A percentile compares a stretch with the other conserved stretches of the same genome.
phyloP scores from a whole-genome alignment of 495 filamentous ascomycete genomes.

The Eremomyces bilateralis region DNA sequence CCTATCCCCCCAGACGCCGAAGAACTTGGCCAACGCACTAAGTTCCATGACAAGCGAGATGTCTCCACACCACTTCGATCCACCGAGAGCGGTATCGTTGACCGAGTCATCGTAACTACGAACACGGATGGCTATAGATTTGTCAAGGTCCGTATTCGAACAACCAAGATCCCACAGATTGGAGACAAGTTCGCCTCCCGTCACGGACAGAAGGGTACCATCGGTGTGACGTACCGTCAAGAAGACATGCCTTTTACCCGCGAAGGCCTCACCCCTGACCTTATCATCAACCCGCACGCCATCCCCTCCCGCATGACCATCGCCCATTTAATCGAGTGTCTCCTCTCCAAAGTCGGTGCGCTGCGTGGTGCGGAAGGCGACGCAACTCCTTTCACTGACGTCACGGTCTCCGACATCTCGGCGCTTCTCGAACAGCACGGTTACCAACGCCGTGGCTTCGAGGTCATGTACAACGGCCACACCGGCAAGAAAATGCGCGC shows the following conservation, averaged over 20 bases:
- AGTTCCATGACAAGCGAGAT: slow-evolving; percentile 76
- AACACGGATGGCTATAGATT: slow-evolving; percentile 79
- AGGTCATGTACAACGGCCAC: slow-evolving; percentile 97
- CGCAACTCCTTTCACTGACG: slow-evolving; percentile 93
- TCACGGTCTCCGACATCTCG: slow-evolving; percentile 89
- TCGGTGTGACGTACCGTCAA: slow-evolving; percentile 90
- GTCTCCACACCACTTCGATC: slow-evolving; percentile 84
- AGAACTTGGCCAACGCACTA: slow-evolving; percentile 80
- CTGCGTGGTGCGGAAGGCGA: slow-evolving; percentile 86
- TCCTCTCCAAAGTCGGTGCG: slow-evolving; percentile 83
- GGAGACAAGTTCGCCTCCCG: slow-evolving; percentile 98
- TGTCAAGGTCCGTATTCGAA: slow-evolving; percentile 91
- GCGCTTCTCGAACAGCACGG: slow-evolving; percentile 72
- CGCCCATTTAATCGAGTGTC: slow-evolving; percentile 97
- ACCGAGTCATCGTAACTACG: slow-evolving; percentile 79
- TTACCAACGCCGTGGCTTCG: slow-evolving; percentile 91
- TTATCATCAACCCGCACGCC: slow-evolving; percentile 98
- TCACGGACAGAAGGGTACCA: slow-evolving; percentile 97
- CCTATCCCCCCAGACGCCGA: slow-evolving; percentile 81
- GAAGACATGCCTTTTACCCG: slow-evolving; percentile 98
- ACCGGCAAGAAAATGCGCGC: slow-evolving; percentile 80
- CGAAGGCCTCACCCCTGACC: slow-evolving; percentile 76
- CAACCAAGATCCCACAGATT: slow-evolving; percentile 95
- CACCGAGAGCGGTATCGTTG: slow-evolving; percentile 90
- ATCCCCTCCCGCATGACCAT: slow-evolving; percentile 99